Evolutionary conservation across 139 green algal genomes (phyloP), one percentile per base, ranked within the genome.

Genomic region (Spirogloea muscicola): DNA sequence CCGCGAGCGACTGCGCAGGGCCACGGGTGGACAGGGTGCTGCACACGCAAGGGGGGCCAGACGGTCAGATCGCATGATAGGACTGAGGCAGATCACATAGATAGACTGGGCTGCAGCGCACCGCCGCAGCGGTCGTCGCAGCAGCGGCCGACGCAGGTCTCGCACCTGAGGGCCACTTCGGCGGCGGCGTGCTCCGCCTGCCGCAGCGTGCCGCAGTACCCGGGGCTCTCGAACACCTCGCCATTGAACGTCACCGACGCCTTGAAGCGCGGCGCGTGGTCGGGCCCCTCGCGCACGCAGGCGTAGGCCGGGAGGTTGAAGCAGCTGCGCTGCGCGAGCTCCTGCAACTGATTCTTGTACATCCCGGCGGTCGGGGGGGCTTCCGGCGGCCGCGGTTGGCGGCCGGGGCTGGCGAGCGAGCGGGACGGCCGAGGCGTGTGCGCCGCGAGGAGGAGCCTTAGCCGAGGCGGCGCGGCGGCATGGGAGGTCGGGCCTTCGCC

Each of bases 261-360:
- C 69, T 80, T 80, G 42, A 80, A 80, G 5, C 69, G 39, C 13
- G 72, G 72, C 2, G 72, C 72, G 46, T 80, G 72, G 40, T 80
- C 72, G 33, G 72, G 72, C 0, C 72, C 72, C 34, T 80, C 72
- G 16, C 72, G 62, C 9, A 72, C 42, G 48, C 72, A 80, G 18
- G 63, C 72, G 39, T 80, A 80, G 1, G 72, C 60, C 9, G 72
- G 72, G 31, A 80, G 64, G 49, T 80, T 80, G 63, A 67, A 80
- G 9, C 62, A 58, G 27, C 34, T 78, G 29, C 46, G 34, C n/a
- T 80, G 72, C 29, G 72, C 72, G 25, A 80, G 25, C 63, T 80
- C 72, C n/a, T 80, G 72, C 10, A 80, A 63, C 64, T 80, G 72
- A 69, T 80, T 80, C 49, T 80, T 80, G 48, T 69, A 78, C 72